Evolutionary conservation across 176 grass and related monocot species (phyloP), one percentile per base, ranked within the genome.

Genomic region (Rhynchospora breviuscula): DNA sequence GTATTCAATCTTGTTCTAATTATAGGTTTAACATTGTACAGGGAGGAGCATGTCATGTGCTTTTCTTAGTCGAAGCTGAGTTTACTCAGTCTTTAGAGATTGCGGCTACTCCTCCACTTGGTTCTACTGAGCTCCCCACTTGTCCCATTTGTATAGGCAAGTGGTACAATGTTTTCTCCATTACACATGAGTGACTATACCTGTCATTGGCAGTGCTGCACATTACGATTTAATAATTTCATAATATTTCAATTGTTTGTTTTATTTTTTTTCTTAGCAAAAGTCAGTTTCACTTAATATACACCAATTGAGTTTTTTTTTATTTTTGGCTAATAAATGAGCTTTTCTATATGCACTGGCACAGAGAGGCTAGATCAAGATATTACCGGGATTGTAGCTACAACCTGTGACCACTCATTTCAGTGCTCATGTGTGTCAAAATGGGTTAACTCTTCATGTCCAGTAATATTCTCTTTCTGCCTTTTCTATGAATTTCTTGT

Each of bases 331-430:
- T 81, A 61, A 69, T 31, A 88, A 49, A 33, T 47, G 14, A 40
- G 83, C 15, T 47, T 89, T 84, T 49, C 5, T 81, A 76, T 86
- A 31, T 83, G 17, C 69, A 46, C 84, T 89, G 51, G 62, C 78
- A 29, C 81, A 98, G 96, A 98, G 89, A 90, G 93, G 82, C 89
- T 98, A 86, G 96, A 98, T 83, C 91, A 95, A 87, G 96, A 98
- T 67, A 98, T 95, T 29, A 98, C 93, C 57, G 96, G 96, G 62
- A 98, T 98, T 89, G 66, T 87, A 67, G 91, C 91, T 80, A 95
- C 96, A 53, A 95, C 91, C n/a, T 98, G 96, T 80, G 96, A 98
- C 45, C 96, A 98, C 77, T 98, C 93, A 17, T 98, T 98, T 83
- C 93, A 93, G 40, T 98, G 93, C 76, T 94, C 93, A 31, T 95